Evolutionary conservation across 1,284 basidiomycete genomes (phyloP), one percentile per base, ranked within the genome.

Genomic region (Rhodotorula sp.): DNA sequence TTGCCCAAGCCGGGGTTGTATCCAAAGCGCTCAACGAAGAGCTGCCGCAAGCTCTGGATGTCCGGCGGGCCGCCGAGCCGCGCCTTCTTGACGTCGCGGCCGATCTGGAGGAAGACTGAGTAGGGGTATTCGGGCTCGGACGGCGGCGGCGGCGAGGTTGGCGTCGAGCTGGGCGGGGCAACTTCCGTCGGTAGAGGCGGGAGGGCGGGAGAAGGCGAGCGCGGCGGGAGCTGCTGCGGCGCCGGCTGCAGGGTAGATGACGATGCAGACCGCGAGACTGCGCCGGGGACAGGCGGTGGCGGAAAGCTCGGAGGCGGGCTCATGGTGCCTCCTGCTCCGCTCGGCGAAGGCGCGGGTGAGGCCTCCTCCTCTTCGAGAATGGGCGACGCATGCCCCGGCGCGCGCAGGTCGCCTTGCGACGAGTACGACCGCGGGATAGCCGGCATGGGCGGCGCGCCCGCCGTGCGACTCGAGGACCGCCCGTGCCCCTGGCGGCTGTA

Each of bases 1-100:
- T 61, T 53, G 69, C 93, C 86, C 2, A 92, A 42, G 90, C 23
- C 82, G 0, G 96, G 93, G 79, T 91, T 95, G 81, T 97, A 98
- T 50, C 91, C 89, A 79, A 99, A 99, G 77, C 89, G 90, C 83
- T 98, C 95, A 78, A 98, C 91, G 79, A 99, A 99, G 41, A 98
- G 82, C 78, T 97, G 87, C 56, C 92, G 85, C 68, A 96, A 81
- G 5, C 87, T 88, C 4, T 90, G 84, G 74, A 93, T 87, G 0
- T 74, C 50, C 76, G 73, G 68, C 58, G 91, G 82, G 1, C 86
- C 87, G 66, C 93, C 90, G 55, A 97, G 84, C 14, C 80, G 84
- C 2, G 89, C 89, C 80, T 96, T 97, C 83, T 96, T 95, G 59
- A 96, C 93, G 79, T 96, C 92, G 49, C 92, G 85, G 1, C 93